phyloP scores from a whole-genome alignment of 225 moss, liverwort and hornwort species.

The Marchantia paleacea region DNA sequence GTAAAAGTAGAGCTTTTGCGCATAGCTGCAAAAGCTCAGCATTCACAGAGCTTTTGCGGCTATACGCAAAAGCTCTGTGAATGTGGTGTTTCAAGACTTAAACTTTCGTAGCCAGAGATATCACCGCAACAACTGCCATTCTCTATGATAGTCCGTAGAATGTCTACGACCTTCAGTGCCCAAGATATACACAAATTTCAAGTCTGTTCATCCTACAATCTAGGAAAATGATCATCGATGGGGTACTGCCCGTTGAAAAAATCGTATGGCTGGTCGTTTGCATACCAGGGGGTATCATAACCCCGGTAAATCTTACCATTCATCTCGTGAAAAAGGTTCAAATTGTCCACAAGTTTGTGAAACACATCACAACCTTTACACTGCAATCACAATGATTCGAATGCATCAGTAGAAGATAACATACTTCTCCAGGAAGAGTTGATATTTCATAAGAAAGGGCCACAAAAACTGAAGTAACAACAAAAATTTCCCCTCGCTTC shows the following conservation, averaged over 20 bases:
- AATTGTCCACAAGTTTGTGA: constrained; percentile 93
- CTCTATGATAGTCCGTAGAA: neutral
- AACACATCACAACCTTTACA: constrained; percentile 96
- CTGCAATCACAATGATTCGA: constrained; percentile 37
- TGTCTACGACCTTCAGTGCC: neutral
- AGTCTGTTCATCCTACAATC: neutral
- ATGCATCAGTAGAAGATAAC: neutral
- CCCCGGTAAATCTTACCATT: constrained; percentile 84
- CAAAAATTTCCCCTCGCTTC: neutral
- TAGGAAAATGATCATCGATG: constrained; percentile 8
- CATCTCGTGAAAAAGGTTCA: constrained; percentile 94
- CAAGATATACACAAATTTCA: neutral
- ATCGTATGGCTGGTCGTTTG: constrained; percentile 83
- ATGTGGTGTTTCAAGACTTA: neutral
- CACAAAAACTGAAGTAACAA: neutral
- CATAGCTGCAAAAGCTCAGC: neutral
- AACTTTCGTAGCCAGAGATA: neutral
- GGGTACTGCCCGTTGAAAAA: constrained; percentile 52
- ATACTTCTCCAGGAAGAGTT: neutral
- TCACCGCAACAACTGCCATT: neutral
- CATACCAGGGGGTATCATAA: constrained; percentile 82
- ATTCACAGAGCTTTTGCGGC: neutral
- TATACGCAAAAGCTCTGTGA: too few relatives aligned
- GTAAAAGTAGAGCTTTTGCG: too few relatives aligned
- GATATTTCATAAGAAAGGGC: neutral